A percentile compares a stretch with the other conserved stretches of the same genome.
These are phyloP conservation scores for Xanthoconium stramineum DNA, from an alignment of 768 basidiomycete species.

Conservation along the genomic window DNA sequence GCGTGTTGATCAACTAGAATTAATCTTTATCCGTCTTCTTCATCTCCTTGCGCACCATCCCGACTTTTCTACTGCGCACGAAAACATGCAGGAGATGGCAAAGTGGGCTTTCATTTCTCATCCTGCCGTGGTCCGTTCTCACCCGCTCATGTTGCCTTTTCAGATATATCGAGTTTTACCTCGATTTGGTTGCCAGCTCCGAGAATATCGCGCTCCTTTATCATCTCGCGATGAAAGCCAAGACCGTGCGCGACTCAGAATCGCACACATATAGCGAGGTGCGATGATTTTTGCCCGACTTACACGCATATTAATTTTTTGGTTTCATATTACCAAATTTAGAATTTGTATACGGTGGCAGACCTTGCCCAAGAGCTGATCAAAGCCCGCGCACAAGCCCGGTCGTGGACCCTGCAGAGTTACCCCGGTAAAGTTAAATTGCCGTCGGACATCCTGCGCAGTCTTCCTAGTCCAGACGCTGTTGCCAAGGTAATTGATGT, in stretches of 20 bases:
- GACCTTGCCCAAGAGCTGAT: constrained; percentile 90
- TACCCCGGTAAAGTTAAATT: constrained; percentile 80
- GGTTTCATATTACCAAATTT: neutral
- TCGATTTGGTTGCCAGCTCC: constrained; percentile 69
- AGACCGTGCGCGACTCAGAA: constrained; percentile 81
- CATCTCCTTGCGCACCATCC: constrained; percentile 93
- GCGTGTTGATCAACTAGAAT: constrained; percentile 68
- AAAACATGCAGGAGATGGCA: constrained; percentile 72
- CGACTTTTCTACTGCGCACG: constrained; percentile 70
- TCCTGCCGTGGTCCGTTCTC: neutral
- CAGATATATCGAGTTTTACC: constrained; percentile 88
- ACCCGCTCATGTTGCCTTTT: neutral
- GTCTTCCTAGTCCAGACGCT: constrained; percentile 63
- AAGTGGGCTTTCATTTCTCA: constrained; percentile 50
- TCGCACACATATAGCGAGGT: constrained; percentile 72
- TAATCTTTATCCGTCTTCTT: constrained; percentile 80
- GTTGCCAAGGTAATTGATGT: constrained; percentile 52
- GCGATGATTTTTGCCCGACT: constrained; percentile 3
- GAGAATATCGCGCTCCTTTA: constrained; percentile 86
- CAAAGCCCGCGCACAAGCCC: constrained; percentile 54
- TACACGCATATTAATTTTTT: neutral
- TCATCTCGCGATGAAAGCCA: constrained; percentile 75
- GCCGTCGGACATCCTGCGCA: constrained; percentile 77
- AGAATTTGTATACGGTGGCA: constrained; percentile 86
- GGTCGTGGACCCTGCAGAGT: constrained; percentile 73